A percentile compares a stretch with the other conserved stretches of the same genome.
phyloP scores from a whole-genome alignment of 2,329 filamentous ascomycete species.

The Phyllachora maydis region DNA sequence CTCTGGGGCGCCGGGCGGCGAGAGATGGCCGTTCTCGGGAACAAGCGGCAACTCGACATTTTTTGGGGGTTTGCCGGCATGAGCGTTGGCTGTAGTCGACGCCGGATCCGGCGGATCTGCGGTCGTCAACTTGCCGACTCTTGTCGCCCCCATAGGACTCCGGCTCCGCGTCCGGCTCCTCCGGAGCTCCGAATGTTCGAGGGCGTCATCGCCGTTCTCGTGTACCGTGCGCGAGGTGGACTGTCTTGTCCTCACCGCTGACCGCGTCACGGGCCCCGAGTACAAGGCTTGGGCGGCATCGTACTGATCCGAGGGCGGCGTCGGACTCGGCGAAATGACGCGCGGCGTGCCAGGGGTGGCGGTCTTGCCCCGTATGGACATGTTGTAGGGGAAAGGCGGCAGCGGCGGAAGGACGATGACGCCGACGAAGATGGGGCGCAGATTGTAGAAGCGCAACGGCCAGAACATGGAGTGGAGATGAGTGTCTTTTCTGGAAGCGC shows the following conservation, averaged over 20 bases:
- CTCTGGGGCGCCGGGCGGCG: conserved; percentile 36
- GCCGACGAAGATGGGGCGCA: conserved; percentile 32
- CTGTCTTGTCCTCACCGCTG: conserved; percentile 40
- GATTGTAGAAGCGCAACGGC: conserved; percentile 23
- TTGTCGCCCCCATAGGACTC: conserved; percentile 37
- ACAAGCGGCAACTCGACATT: conserved; percentile 6
- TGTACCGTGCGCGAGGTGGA: conserved; percentile 37
- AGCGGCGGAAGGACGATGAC: conserved; percentile 33
- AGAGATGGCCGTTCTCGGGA: conserved; percentile 41
- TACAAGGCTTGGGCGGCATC: conserved; percentile 36
- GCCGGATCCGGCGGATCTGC: conserved; percentile 8
- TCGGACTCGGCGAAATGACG: conserved; percentile 77
- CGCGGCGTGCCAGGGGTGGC: conserved; percentile 60
- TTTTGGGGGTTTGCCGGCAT: conserved; percentile 9
- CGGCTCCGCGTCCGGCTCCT: conserved; percentile 52
- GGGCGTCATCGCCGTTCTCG: conserved; percentile 33
- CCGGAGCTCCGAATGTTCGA: conserved; percentile 26
- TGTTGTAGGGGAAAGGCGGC: conserved; percentile 34
- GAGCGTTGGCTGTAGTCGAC: conserved; percentile 8
- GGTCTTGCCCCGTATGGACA: conserved; percentile 27
- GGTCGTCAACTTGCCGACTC: conserved; percentile 29
- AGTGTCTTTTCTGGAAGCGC: conserved; percentile 27
- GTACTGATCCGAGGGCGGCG: conserved; percentile 38
- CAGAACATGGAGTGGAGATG: conserved; percentile 22
- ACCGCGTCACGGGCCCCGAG: conserved; percentile 58